Conservation (phyloP, 306 rosid genomes). For the Arachis hypogaea region DNA sequence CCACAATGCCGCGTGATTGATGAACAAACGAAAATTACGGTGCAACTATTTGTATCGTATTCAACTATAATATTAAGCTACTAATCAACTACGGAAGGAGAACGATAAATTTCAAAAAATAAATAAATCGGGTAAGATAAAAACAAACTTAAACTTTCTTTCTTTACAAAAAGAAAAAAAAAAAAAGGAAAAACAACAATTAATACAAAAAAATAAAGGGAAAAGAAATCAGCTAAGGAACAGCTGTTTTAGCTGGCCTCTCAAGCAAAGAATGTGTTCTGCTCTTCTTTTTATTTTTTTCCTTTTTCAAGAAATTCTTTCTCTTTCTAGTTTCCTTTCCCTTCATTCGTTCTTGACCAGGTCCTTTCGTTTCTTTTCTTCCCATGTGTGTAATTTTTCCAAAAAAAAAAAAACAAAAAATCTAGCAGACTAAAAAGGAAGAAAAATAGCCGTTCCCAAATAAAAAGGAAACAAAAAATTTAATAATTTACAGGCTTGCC, state of each 20-base stretch:
- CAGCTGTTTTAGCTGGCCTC: slow-evolving; percentile 43
- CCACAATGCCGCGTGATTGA: background rate
- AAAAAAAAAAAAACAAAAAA: slow-evolving; percentile 13
- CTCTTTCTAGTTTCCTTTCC: background rate
- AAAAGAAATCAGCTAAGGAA: slow-evolving; percentile 28
- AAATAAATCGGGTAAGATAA: background rate
- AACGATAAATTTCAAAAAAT: too few species aligned
- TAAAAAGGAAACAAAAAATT: background rate
- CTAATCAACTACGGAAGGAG: background rate
- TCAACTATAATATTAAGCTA: too few species aligned
- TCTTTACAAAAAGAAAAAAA: slow-evolving; percentile 48
- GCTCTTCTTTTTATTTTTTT: background rate
- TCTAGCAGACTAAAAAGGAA: slow-evolving; percentile 28
- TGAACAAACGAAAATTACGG: slow-evolving; percentile 25
- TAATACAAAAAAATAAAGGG: slow-evolving; percentile 16
- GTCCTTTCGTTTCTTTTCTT: slow-evolving; percentile 31
- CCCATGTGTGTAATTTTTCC: slow-evolving; percentile 7
- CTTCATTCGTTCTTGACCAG: slow-evolving; percentile 29
- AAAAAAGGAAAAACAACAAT: slow-evolving; percentile 13
- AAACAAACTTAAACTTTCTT: slow-evolving; percentile 30
- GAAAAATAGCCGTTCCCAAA: background rate
- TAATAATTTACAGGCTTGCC: slow-evolving; percentile 61
- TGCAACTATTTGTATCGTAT: background rate
- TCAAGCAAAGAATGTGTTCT: slow-evolving; percentile 51
- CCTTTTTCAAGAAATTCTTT: background rate